Base-by-base conservation (phyloP, 108 stramenopile species). In the Stephanodiscus minutulus region DNA sequence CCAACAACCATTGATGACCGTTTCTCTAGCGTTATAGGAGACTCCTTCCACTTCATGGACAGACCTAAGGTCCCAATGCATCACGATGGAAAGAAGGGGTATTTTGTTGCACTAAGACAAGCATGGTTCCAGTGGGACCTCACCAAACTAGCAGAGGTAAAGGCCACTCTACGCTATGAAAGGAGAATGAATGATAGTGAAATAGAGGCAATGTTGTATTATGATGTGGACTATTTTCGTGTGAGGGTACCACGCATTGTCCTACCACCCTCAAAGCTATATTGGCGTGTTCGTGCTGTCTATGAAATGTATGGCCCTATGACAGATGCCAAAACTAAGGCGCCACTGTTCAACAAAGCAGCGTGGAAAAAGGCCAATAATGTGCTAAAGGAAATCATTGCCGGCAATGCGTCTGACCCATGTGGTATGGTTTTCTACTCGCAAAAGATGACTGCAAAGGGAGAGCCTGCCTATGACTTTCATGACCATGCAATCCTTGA, bases 351-450 rank as follows among this genome's bases (percentile, higher is more conserved):
- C 8, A 39, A 39, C 39, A 39, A 39, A 39, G 39, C 39, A 39
- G 39, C 7, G 8, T 39, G 39, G 39, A 39, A 39, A 39, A 7
- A 7, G 39, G 39, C 39, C 39, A 39, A 39, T 7, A 39, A 39
- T 39, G 39, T 39, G 39, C 39, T 39, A 11, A 39, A 39, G 8
- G 39, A 39, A 9, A 39, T 39, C 31, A 33, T 44, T 44, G 52
- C 52, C 22, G 57, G n/a, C 58, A 69, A 37, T 68, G 58, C 33
- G 4, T 79, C 71, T 44, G 77, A 79, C 43, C 71, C 71, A n/a
- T 72, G 71, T 35, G 77, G 77, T 48, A 27, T 72, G 17, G 7
- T n/a, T 15, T 73, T 72, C 20, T 78, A 78, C 64, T 31, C 20
- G 5, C 24, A 59, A 20, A 33, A 47, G 43, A 12, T 73, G 24